A percentile compares a stretch with the other conserved stretches of the same genome.
These are phyloP conservation scores for Anisogramma anomala DNA, from an alignment of 2,329 filamentous ascomycete species.

Conservation along the genomic window DNA sequence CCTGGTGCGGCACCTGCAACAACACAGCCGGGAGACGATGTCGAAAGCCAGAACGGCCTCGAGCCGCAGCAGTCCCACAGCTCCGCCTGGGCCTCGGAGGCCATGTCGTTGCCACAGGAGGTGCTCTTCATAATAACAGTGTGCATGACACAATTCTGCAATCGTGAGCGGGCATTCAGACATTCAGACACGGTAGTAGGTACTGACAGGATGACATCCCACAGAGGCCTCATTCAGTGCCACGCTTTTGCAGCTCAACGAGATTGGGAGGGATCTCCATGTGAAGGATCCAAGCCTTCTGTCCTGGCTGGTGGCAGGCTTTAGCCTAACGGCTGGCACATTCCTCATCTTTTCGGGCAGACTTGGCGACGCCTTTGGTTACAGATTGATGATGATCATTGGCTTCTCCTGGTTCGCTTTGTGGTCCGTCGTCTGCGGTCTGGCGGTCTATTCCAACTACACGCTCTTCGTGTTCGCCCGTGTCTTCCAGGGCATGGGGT, in stretches of 20 bases:
- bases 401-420: slow-evolving; percentile 32
- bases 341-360: slow-evolving; percentile 36
- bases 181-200: not conserved
- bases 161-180: slow-evolving; percentile 5
- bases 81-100: slow-evolving; percentile 9
- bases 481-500: slow-evolving; percentile 41
- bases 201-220: not conserved
- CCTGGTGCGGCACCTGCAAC: too few species aligned
- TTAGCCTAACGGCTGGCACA: slow-evolving; percentile 32
- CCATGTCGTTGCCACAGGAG: slow-evolving; percentile 14
- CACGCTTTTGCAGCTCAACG: slow-evolving; percentile 24
- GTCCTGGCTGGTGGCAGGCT: slow-evolving; percentile 35
- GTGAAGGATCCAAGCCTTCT: slow-evolving; percentile 27
- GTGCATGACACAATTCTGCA: slow-evolving; percentile 16
- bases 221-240: slow-evolving; percentile 14
- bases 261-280: slow-evolving; percentile 32
- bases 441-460: slow-evolving; percentile 22
- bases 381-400: slow-evolving; percentile 31
- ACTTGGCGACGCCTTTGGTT: slow-evolving; percentile 34
- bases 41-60: not conserved
- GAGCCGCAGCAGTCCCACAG: slow-evolving; percentile 5
- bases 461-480: slow-evolving; percentile 34
- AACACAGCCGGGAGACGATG: too few species aligned
- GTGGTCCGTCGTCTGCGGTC: slow-evolving; percentile 28
- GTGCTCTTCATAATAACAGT: slow-evolving; percentile 14